These are phyloP conservation scores for Chloromonas sp. DNA, from an alignment of 163 green algal genomes.

Conservation along the genomic window DNA sequence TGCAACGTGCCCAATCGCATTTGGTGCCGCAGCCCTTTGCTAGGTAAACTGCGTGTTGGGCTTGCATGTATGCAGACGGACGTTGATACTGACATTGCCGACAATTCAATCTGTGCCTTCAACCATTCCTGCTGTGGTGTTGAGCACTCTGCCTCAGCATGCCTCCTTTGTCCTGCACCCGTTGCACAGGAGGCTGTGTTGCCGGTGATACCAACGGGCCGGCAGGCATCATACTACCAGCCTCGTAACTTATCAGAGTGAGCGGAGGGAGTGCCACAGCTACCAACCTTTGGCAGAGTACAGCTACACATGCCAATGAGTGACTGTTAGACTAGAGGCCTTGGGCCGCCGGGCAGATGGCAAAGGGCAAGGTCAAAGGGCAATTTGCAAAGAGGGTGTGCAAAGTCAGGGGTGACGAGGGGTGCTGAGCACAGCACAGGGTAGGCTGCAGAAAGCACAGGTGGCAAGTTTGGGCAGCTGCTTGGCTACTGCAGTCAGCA, in stretches of 20 bases:
- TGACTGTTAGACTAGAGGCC: too few species aligned
- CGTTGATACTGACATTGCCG: not conserved
- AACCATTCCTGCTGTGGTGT: not conserved
- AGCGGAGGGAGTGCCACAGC: constrained; percentile 2
- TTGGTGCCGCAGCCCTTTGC: not conserved
- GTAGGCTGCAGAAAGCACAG: too few species aligned
- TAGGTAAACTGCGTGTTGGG: not conserved
- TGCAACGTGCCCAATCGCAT: too few species aligned
- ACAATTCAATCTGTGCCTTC: not conserved
- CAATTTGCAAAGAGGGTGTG: too few species aligned
- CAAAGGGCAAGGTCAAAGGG: too few species aligned
- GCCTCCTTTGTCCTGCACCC: not conserved
- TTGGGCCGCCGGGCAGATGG: too few species aligned
- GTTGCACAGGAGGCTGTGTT: constrained; percentile 47
- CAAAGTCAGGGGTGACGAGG: too few species aligned
- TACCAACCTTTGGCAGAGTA: too few species aligned
- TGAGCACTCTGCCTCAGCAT: not conserved
- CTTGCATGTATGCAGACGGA: not conserved
- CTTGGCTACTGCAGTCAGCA: too few species aligned
- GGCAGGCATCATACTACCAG: constrained; percentile 57
- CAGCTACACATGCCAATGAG: too few species aligned
- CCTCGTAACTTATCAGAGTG: constrained; percentile 38
- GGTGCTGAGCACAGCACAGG: too few species aligned
- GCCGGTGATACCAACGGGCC: constrained; percentile 40
- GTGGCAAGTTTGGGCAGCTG: too few species aligned